Conservation (phyloP, 768 basidiomycete genomes). For the Tephrocybe sp. region DNA sequence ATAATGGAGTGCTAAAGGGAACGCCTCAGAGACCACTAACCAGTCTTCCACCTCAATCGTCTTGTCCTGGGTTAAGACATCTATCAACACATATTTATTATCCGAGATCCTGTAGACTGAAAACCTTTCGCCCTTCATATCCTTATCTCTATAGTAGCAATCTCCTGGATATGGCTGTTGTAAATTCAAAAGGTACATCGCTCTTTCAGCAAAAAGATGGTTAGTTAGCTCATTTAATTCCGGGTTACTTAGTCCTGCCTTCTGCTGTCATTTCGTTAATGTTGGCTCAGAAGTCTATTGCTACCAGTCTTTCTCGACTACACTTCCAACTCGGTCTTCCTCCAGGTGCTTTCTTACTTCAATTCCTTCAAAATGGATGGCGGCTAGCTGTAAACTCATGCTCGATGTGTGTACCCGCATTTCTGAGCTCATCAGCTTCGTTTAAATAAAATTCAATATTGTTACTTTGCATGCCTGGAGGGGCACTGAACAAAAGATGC, state of each 20-base stretch:
- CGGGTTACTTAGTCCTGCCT: background rate
- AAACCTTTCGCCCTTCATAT: background rate
- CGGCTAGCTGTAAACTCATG: too few relatives aligned
- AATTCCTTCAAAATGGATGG: too few relatives aligned
- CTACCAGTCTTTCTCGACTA: too few relatives aligned
- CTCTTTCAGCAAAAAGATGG: background rate
- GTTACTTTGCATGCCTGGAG: too few relatives aligned
- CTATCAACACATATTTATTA: background rate
- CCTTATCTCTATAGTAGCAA: background rate
- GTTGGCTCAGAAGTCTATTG: too few relatives aligned
- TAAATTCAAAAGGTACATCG: background rate
- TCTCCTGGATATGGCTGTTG: background rate
- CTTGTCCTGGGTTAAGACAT: background rate
- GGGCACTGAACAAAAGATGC: too few relatives aligned
- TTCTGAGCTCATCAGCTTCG: too few relatives aligned
- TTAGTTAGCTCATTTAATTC: background rate
- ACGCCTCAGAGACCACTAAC: background rate
- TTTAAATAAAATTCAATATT: too few relatives aligned
- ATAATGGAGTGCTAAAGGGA: background rate
- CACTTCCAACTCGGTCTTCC: too few relatives aligned
- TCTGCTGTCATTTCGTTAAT: too few relatives aligned
- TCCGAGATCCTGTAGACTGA: background rate
- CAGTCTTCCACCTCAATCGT: background rate
- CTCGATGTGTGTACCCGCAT: too few relatives aligned
- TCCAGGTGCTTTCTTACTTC: too few relatives aligned